These are phyloP conservation scores for Chamaenerion angustifolium DNA, from an alignment of 345 rosid genomes.

Conservation along the genomic window DNA sequence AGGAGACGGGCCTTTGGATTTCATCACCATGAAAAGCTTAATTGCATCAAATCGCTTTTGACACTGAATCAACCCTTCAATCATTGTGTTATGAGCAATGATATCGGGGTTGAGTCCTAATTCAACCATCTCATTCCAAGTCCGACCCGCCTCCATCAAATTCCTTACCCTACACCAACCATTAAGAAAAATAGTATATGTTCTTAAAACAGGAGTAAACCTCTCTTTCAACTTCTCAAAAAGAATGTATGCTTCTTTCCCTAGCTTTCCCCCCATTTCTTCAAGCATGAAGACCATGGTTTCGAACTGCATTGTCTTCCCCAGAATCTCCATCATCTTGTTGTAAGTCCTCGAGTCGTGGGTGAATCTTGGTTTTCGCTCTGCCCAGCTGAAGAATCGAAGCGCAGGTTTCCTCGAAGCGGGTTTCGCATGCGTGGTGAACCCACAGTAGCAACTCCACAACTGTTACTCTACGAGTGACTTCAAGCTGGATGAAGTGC, in stretches of 20 bases:
- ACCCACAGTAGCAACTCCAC: too few relatives aligned
- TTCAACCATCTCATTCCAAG: conserved; percentile 89
- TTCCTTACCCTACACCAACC: conserved; percentile 77
- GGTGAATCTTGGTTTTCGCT: conserved; percentile 32
- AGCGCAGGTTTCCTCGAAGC: conserved; percentile 83
- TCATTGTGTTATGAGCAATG: conserved; percentile 64
- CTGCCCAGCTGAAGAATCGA: conserved; percentile 81
- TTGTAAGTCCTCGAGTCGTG: conserved; percentile 75
- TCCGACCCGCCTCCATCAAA: conserved; percentile 77
- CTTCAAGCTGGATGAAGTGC: too few relatives aligned
- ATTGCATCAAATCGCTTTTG: conserved; percentile 60
- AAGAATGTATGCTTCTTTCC: conserved; percentile 62
- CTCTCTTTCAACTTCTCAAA: conserved; percentile 61
- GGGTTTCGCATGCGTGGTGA: too few relatives aligned
- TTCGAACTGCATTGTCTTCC: conserved; percentile 70
- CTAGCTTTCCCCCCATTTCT: conserved; percentile 82
- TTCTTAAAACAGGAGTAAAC: conserved; percentile 58
- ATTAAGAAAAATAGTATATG: conserved; percentile 59
- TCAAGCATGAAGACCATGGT: conserved; percentile 74
- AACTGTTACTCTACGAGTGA: too few relatives aligned
- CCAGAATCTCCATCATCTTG: conserved; percentile 60
- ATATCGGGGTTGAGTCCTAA: conserved; percentile 60
- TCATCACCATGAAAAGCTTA: conserved; percentile 75
- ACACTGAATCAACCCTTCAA: conserved; percentile 61
- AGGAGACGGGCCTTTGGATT: conserved; percentile 63